Base-by-base conservation (phyloP, 2,329 filamentous ascomycete species). In the Aspergillus sp. region DNA sequence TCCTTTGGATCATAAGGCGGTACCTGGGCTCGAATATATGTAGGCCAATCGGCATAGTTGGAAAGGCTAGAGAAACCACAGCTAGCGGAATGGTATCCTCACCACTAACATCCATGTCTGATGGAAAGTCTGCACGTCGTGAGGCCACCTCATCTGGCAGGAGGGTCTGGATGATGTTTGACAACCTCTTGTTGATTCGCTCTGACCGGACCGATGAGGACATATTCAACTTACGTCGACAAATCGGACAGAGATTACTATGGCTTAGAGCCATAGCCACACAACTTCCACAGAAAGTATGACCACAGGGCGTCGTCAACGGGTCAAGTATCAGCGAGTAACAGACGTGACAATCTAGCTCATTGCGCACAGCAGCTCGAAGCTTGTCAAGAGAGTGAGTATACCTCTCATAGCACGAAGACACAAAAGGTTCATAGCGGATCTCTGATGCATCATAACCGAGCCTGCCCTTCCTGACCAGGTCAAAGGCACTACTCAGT, bases 21-120 rank as follows among this genome's bases (percentile, higher is more conserved):
- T 96, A 96, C 6, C 90, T 84, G n/a, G 90, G 90, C 71, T 96
- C 93, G 68, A 96, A 96, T n/a, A 97, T 85, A 66, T 96, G 90
- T 3, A 96, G 78, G 64, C 95, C 95, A 0, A 90, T 93, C 0
- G 89, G 91, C 85, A 93, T 91, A 2, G 82, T 80, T 1, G 93
- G 93, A 64, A 95, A 93, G 0, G 90, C 84, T 8, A 96, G 75
- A 0, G 91, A 91, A 74, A 90, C 95, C 32, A 96, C 83, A 64
- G 96, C 96, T 0, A 96, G 78, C 0, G 90, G 84, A 4, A 88
- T 83, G 36, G 86, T 83, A 17, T 85, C 79, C 9, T 85, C 84
- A 4, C 82, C 81, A 45, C 81, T 73, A 26, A 76, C 67, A 1
- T 80, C 79, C 9, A 79, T 77, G 63, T 90, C 56, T 18, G 17